Conservation (phyloP, 805 yeast genomes). For the Wickerhamiella allomyrinae region DNA sequence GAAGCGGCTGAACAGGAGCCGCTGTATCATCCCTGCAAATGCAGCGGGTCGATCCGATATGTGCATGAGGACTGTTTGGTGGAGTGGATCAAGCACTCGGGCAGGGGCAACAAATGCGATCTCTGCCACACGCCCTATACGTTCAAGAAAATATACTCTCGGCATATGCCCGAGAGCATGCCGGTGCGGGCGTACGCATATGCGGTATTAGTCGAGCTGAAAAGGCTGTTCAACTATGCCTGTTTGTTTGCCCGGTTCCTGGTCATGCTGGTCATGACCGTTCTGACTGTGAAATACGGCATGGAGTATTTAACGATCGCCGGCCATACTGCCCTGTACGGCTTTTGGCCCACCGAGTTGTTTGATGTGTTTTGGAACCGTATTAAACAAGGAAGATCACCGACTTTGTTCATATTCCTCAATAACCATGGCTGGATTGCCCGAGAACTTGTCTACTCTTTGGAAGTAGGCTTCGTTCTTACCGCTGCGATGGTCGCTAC, state of each 20-base stretch:
- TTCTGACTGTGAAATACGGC: conserved; percentile 6
- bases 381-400: background rate
- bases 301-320: conserved; percentile 3
- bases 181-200: conserved; percentile 33
- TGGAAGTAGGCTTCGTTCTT: conserved; percentile 6
- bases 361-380: too few species aligned
- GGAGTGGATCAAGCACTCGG: conserved; percentile 71
- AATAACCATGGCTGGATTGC: conserved; percentile 13
- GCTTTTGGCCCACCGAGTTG: background rate
- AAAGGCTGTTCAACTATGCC: conserved; percentile 7
- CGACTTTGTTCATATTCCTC: background rate
- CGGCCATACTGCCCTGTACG: background rate
- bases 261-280: conserved; percentile 11
- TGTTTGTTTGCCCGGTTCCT: conserved; percentile 12
- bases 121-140: conserved; percentile 68
- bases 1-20: conserved; percentile 73
- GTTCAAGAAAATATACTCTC: conserved; percentile 51
- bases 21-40: conserved; percentile 78
- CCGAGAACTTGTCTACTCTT: conserved; percentile 1
- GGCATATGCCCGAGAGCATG: conserved; percentile 46
- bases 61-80: conserved; percentile 85
- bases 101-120: conserved; percentile 60
- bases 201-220: background rate
- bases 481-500: background rate
- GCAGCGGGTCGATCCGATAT: conserved; percentile 84